These are phyloP conservation scores for Incumbomyces lentus DNA, from an alignment of 2,329 filamentous ascomycete genomes.

Conservation along the genomic window DNA sequence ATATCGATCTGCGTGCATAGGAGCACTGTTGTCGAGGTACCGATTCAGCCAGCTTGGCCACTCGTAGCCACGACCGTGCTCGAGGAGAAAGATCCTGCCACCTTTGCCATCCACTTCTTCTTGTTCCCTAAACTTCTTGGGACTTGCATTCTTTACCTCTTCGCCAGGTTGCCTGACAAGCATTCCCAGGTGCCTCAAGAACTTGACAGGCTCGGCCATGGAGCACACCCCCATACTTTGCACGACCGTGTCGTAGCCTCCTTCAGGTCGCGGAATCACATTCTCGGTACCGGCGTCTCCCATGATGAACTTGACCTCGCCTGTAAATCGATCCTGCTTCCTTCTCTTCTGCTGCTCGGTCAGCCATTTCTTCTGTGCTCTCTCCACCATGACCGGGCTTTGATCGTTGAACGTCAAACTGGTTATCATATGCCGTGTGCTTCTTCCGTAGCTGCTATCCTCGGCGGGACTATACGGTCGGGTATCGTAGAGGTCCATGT, in stretches of 20 bases:
- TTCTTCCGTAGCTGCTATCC: conserved; percentile 8
- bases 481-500: conserved; percentile 36
- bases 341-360: conserved; percentile 5
- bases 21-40: conserved; percentile 37
- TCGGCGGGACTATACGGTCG: conserved; percentile 10
- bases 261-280: conserved; percentile 14
- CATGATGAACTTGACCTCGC: conserved; percentile 17
- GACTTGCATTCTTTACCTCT: conserved; percentile 4
- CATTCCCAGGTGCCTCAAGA: conserved; percentile 13
- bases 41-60: conserved; percentile 32
- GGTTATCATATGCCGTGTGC: conserved; percentile 24
- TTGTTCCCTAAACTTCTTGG: conserved; percentile 15
- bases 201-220: conserved; percentile 21
- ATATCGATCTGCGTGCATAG: conserved; percentile 39
- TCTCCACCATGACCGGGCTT: conserved; percentile 38
- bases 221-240: conserved; percentile 44
- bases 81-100: conserved; percentile 37
- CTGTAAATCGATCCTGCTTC: conserved; percentile 8
- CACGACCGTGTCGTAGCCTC: conserved; percentile 37
- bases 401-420: conserved; percentile 39
- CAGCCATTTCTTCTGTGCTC: conserved; percentile 34
- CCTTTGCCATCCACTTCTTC: conserved; percentile 13
- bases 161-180: conserved; percentile 20
- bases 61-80: conserved; percentile 39
- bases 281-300: conserved; percentile 14